Evolutionary conservation across 768 basidiomycete species (phyloP), one percentile per base, ranked within the genome.

Genomic region (Panaeolus cyanescens): DNA sequence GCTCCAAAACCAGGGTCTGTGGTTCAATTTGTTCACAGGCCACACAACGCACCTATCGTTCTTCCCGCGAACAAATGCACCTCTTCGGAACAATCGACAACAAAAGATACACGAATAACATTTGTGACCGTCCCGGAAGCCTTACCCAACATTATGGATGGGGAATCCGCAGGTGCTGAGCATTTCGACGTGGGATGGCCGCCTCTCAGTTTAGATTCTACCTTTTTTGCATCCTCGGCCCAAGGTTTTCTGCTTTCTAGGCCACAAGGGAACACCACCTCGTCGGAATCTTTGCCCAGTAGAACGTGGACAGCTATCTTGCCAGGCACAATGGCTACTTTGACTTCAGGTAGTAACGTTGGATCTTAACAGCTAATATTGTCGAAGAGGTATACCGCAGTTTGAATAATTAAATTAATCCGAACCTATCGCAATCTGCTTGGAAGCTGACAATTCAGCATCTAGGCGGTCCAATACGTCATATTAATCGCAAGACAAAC

Each of bases 1-100:
- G 83, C 87, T 2, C 89, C 88, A 2, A 65, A 64, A 3, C 67
- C 74, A 13, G 87, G 85, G n/a, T 74, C 81, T 6, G 61, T 66
- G 3, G 82, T 90, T 15, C 83, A 85, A 74, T 75, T 74, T 77
- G 45, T 65, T 65, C 12, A 12, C 8, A 33, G 22, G 50, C 30
- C 31, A 50, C 45, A 13, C 59, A 12, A 55, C 7, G 58, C 32
- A 32, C 20, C 55, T 55, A 64, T 19, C 57, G 25, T 45, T 9
- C 25, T 17, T 54, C 55, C 45, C 30, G 25, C 45, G 7, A 30
- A 5, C 10, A 28, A 22, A 28, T 37, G 13, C 4, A 4, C 36
- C 12, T 37, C 36, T 13, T n/a, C 12, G 12, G 13, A 37, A 13
- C n/a, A n/a, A 37, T 3, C 4, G 36, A 37, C 5, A 37, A 37